Conservation (phyloP, 345 rosid species). For the Gossypium ekmanianum region DNA sequence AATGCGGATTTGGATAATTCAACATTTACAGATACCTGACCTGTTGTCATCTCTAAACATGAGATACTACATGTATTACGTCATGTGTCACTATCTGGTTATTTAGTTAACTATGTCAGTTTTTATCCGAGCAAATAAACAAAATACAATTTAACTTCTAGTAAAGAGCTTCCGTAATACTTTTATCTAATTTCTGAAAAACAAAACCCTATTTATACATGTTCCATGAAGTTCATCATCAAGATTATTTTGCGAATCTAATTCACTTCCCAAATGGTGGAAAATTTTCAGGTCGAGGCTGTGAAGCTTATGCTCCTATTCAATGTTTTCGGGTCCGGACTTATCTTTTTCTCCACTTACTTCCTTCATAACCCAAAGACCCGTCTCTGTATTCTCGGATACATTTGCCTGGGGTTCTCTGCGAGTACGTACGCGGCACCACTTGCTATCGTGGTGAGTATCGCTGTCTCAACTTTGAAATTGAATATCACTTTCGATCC, state of each 20-base stretch:
- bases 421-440: slow-evolving; percentile 76
- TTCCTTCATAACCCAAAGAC: slow-evolving; percentile 32
- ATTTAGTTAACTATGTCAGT: too few relatives aligned
- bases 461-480: too few relatives aligned
- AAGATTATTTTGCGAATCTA: background rate
- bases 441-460: slow-evolving; percentile 67
- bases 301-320: slow-evolving; percentile 44
- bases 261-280: background rate
- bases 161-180: too few relatives aligned
- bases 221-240: background rate
- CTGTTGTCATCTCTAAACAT: too few relatives aligned
- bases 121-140: too few relatives aligned
- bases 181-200: background rate
- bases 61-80: too few relatives aligned
- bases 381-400: slow-evolving; percentile 59
- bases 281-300: slow-evolving; percentile 41
- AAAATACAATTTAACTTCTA: too few relatives aligned
- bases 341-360: slow-evolving; percentile 36
- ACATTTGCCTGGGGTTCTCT: slow-evolving; percentile 71
- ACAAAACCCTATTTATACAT: too few relatives aligned
- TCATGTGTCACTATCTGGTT: too few relatives aligned
- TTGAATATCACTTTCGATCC: too few relatives aligned
- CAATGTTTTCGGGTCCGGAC: slow-evolving; percentile 60
- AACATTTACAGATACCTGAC: too few relatives aligned
- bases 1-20: too few relatives aligned